A percentile compares a stretch with the other conserved stretches of the same genome.
These are phyloP conservation scores for Flammula alnicola DNA, from an alignment of 1,284 basidiomycete species.

Conservation along the genomic window DNA sequence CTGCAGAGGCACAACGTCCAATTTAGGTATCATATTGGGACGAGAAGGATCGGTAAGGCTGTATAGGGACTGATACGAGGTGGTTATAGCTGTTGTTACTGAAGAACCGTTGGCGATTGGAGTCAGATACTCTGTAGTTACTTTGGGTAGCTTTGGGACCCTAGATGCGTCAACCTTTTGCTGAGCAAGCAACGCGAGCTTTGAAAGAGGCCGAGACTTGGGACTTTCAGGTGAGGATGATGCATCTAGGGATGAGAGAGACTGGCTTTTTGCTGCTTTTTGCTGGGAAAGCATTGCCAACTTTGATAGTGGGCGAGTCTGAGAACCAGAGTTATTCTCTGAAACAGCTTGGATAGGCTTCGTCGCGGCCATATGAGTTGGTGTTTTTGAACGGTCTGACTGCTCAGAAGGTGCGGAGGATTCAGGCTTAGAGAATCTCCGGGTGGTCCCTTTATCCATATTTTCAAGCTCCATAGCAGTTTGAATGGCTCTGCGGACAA, in stretches of 20 bases:
- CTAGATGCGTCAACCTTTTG: conserved; percentile 58
- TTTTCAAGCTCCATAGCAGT: conserved; percentile 53
- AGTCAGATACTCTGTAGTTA: conserved; percentile 68
- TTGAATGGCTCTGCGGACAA: conserved; percentile 65
- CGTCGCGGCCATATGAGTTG: conserved; percentile 15
- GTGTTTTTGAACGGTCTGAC: conserved; percentile 24
- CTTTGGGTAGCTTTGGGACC: conserved; percentile 40
- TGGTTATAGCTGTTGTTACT: conserved; percentile 80
- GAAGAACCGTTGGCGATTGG: conserved; percentile 77
- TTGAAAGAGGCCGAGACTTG: conserved; percentile 53
- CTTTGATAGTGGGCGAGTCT: conserved; percentile 35
- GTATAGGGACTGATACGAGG: conserved; percentile 69
- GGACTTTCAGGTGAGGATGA: conserved; percentile 22
- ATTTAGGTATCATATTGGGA: conserved; percentile 38
- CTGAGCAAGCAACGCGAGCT: conserved; percentile 72
- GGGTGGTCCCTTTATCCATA: conserved; percentile 32
- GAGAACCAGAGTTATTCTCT: neutral
- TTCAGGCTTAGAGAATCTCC: conserved; percentile 10
- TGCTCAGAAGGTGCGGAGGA: conserved; percentile 9
- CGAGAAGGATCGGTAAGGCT: conserved; percentile 53
- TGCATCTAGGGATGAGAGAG: conserved; percentile 15
- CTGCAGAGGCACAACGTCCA: conserved; percentile 47
- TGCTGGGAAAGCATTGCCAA: conserved; percentile 41
- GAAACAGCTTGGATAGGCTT: conserved; percentile 6
- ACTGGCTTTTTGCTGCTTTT: conserved; percentile 28